Conservation (phyloP, 305 asterid genomes). For the Andrographis paniculata region DNA sequence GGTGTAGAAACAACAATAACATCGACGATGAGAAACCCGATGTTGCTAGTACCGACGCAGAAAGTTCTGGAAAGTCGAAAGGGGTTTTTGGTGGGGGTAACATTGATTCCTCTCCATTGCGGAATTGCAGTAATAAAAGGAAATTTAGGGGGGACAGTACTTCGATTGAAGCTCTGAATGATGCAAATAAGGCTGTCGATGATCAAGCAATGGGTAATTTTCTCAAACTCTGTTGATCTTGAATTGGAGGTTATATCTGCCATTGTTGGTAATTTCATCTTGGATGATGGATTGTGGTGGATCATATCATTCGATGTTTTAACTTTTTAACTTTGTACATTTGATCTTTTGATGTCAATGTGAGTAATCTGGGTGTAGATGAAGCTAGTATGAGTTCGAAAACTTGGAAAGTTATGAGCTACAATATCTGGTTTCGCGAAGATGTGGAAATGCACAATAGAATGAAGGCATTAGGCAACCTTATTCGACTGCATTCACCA, state of each 20-base stretch:
- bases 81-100: conserved; percentile 16
- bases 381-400: conserved; percentile 23
- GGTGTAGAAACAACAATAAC: conserved; percentile 23
- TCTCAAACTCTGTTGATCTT: background rate
- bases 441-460: conserved; percentile 69
- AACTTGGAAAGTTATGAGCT: conserved; percentile 66
- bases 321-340: background rate
- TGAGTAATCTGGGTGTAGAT: conserved; percentile 20
- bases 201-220: conserved; percentile 33
- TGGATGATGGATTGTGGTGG: background rate
- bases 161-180: conserved; percentile 20
- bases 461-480: conserved; percentile 72
- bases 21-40: conserved; percentile 13
- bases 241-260: background rate
- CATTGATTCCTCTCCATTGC: conserved; percentile 16
- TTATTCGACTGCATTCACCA: conserved; percentile 67
- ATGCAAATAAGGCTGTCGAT: conserved; percentile 20
- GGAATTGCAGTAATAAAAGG: conserved; percentile 47
- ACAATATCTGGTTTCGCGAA: conserved; percentile 90
- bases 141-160: conserved; percentile 31
- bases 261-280: background rate
- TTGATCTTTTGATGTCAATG: conserved; percentile 8
- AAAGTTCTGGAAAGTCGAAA: conserved; percentile 15
- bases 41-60: conserved; percentile 3
- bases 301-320: background rate